Evolutionary conservation across 108 stramenopile species (phyloP), one percentile per base, ranked within the genome.

Genomic region (Schizochytrium sp.): DNA sequence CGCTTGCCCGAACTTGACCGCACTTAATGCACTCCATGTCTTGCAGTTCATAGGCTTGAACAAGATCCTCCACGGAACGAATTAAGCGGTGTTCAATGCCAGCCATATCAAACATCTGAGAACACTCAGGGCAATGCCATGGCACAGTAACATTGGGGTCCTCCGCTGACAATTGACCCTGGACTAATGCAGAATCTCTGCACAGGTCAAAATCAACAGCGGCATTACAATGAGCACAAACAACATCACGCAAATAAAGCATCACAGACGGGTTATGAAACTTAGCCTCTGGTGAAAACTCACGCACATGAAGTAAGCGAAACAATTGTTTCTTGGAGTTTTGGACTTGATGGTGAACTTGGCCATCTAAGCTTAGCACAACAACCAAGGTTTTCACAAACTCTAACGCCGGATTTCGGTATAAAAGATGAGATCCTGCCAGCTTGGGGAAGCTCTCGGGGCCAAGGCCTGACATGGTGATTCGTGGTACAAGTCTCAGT

Each of bases 201-300:
- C 96, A 98, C 5, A 99, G 91, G 89, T 99, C 98, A 42, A 99
- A 89, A 89, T 99, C 98, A 49, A 94, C 90, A 88, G 95, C 95
- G 89, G 95, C 96, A 56, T 95, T 94, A 91, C 99, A 99, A 91
- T 97, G 96, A 12, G 90, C 88, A 92, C 99, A 99, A 89, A 97
- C 96, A 4, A 98, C 95, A 89, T 98, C 98, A 13, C 96, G 95
- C 49, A 99, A 90, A 47, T 97, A 94, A 90, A 97, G 96, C 10
- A 93, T 92, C 28, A 94, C 94, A 87, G 96, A 96, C 42, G 97
- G 98, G 90, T 98, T 96, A 49, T 91, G 88, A 95, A 96, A 98
- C 72, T 91, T 49, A 3, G 96, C 96, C 88, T 94, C 94, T 58
- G 89, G 91, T 15, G 95, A 95, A 94, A 98, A 99, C 90, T 99